A percentile compares a stretch with the other conserved stretches of the same genome.
phyloP scores from a whole-genome alignment of 2,329 filamentous ascomycete species.

The Metarhizium guizhouense region DNA sequence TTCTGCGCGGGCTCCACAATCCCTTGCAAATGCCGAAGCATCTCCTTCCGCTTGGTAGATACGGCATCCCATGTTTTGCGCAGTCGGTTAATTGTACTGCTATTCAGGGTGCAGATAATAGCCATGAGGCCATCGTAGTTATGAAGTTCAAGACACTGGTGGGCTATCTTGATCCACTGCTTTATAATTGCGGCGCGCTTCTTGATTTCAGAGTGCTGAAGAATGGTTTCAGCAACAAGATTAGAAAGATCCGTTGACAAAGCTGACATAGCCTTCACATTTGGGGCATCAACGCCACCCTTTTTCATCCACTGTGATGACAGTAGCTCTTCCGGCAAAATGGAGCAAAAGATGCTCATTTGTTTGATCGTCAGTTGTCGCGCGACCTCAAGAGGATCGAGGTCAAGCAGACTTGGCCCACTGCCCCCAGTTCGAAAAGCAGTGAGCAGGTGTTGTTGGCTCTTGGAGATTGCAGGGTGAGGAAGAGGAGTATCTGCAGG shows the following conservation, averaged over 20 bases:
- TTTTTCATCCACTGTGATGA: constrained; percentile 93
- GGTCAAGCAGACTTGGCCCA: constrained; percentile 71
- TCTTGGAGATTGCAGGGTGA: constrained; percentile 60
- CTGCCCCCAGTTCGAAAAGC: constrained; percentile 66
- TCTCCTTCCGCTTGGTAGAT: constrained; percentile 71
- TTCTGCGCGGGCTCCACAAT: constrained; percentile 87
- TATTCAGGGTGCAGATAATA: constrained; percentile 89
- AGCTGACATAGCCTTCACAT: constrained; percentile 89
- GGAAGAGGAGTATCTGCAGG: constrained; percentile 66
- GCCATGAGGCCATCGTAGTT: constrained; percentile 98
- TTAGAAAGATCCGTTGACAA: constrained; percentile 90
- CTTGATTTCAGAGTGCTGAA: constrained; percentile 83
- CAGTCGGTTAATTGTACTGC: constrained; percentile 79
- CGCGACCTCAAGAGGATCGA: constrained; percentile 84
- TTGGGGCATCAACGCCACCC: constrained; percentile 66
- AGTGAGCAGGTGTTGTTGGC: constrained; percentile 62
- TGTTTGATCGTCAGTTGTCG: constrained; percentile 89
- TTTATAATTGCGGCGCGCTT: constrained; percentile 86
- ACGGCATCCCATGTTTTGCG: constrained; percentile 89
- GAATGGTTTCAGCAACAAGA: constrained; percentile 84
- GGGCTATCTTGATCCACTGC: constrained; percentile 94
- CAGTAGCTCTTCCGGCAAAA: constrained; percentile 84
- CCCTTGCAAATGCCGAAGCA: constrained; percentile 69
- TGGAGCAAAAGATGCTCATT: constrained; percentile 83
- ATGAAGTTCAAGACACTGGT: constrained; percentile 77